A percentile compares a stretch with the other conserved stretches of the same genome.
Conservation (phyloP, 1,284 basidiomycete species). For the Trichosporon sp. region DNA sequence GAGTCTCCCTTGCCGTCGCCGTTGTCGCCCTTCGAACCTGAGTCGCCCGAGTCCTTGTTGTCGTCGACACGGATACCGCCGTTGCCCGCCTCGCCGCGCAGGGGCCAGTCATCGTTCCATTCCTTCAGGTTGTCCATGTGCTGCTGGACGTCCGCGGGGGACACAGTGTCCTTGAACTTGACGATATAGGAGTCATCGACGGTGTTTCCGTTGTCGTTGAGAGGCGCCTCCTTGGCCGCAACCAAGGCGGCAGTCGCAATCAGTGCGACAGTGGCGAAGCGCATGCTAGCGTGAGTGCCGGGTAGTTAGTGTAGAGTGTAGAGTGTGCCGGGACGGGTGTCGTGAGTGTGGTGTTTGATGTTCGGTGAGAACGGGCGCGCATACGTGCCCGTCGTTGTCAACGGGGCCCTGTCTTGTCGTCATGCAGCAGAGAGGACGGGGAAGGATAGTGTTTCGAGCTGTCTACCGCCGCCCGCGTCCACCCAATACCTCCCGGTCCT, state of each 20-base stretch:
- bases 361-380: background rate
- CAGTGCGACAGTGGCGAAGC: background rate
- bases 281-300: background rate
- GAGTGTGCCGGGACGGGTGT: background rate
- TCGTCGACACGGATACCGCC: conserved; percentile 8
- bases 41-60: background rate
- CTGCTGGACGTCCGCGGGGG: background rate
- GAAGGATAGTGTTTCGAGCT: conserved; percentile 3
- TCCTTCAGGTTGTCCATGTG: conserved; percentile 17
- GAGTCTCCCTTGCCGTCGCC: background rate
- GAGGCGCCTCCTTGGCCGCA: background rate
- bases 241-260: background rate
- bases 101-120: background rate
- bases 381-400: background rate
- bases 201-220: background rate
- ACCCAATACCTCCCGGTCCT: background rate
- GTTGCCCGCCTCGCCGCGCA: conserved; percentile 14
- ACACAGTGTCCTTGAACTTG: conserved; percentile 2
- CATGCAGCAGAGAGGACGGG: background rate
- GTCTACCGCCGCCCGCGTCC: background rate
- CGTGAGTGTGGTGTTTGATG: background rate
- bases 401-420: background rate
- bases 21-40: background rate
- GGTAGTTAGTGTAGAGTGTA: background rate
- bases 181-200: conserved; percentile 5